Base-by-base conservation (phyloP, 768 basidiomycete genomes). In the Suillus paluster region DNA sequence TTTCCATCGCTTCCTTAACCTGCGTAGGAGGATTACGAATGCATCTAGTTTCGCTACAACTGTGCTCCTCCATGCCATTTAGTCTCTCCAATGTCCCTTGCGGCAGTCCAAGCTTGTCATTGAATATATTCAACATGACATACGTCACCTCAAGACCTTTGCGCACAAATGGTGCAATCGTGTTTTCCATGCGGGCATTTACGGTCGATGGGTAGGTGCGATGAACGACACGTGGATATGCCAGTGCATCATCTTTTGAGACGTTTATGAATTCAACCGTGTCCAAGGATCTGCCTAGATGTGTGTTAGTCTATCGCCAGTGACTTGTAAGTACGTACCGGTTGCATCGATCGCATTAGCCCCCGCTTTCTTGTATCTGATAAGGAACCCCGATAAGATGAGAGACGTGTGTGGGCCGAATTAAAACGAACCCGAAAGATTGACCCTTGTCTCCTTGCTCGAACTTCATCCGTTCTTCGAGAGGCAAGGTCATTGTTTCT, bases 191-290 rank as follows among this genome's bases (percentile, higher is more conserved):
- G 23, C 77, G 77, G 2, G 77, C 76, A 46, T 81, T 76, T 25
- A 86, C 83, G 0, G 83, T 79, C 0, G 70, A 68, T 0, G 88
- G 89, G 67, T 92, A 92, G 1, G 80, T 78, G 21, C 88, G 81
- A 25, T 84, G 81, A 6, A 77, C 79, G 25, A 80, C 73, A 0
- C 71, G 64, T 0, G 89, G 90, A 75, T 81, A 90, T 0, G 85
- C 81, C 0, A 91, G 69, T 0, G 80, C 86, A 64, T 92, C 90
- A 67, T 92, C 89, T 68, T 89, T 88, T 0, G 88, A 78, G 36
- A 90, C 72, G 67, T 89, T 89, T 63, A 90, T 77, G 71, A 88
- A 89, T 67, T 90, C 87, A 5, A 80, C 79, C 1, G 80, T 79
- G 67, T 90, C 88, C 15, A 54, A 38, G 4, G 8, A 7, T 17